phyloP scores from a whole-genome alignment of 495 filamentous ascomycete species.

The Podospora tetraspora region DNA sequence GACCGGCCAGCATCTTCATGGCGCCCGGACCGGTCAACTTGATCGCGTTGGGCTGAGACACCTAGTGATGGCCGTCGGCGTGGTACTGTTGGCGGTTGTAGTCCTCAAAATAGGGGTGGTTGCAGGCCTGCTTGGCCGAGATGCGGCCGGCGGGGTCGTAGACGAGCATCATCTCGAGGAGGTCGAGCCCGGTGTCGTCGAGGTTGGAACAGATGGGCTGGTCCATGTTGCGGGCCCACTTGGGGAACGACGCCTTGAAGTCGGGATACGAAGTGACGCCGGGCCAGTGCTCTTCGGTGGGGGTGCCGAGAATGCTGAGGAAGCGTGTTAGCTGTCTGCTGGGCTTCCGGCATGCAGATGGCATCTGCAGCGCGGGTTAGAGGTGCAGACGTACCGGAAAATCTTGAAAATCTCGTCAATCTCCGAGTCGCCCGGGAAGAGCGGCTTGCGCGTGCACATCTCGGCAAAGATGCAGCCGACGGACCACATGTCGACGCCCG shows the following conservation, averaged over 20 bases:
- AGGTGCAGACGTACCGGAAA: constrained; percentile 63
- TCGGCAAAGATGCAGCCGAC: constrained; percentile 98
- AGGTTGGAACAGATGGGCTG: constrained; percentile 48
- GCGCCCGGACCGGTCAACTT: constrained; percentile 10
- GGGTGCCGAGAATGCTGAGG: constrained; percentile 79
- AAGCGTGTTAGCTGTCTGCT: constrained; percentile 3
- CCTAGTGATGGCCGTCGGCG: constrained; percentile 38
- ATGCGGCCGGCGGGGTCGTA: constrained; percentile 93
- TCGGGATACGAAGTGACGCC: constrained; percentile 97
- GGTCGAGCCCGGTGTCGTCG: constrained; percentile 74
- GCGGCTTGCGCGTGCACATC: constrained; percentile 96
- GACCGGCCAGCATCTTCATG: not conserved
- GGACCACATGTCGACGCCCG: constrained; percentile 99
- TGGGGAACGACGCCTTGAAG: constrained; percentile 94
- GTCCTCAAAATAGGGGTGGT: constrained; percentile 87
- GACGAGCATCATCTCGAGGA: constrained; percentile 86
- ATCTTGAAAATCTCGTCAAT: constrained; percentile 99
- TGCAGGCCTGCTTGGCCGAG: constrained; percentile 89
- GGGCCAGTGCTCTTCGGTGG: constrained; percentile 83
- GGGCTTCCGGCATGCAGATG: not conserved
- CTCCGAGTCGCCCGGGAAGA: constrained; percentile 97
- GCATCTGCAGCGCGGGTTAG: not conserved
- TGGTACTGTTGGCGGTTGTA: constrained; percentile 41
- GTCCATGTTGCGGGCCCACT: constrained; percentile 74
- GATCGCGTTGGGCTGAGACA: not conserved